Conservation (phyloP, 2,329 filamentous ascomycete genomes). For the Fusarium armeniacum region DNA sequence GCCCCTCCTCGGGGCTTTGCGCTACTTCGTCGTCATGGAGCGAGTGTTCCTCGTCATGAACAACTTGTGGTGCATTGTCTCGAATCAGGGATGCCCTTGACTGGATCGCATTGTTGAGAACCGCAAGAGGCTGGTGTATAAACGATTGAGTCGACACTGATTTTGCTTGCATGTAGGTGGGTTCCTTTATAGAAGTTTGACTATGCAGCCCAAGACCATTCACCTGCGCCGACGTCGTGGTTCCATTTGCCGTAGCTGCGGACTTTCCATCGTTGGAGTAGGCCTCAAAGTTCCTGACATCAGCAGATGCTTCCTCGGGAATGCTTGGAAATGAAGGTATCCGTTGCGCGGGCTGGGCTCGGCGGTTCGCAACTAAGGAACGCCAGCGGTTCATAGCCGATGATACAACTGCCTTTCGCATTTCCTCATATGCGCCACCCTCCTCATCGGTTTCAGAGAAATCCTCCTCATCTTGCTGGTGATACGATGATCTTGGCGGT, state of each 20-base stretch:
- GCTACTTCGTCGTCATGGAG: conserved; percentile 11
- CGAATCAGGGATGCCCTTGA: conserved; percentile 27
- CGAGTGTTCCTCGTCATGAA: conserved; percentile 6
- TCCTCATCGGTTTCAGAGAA: conserved; percentile 31
- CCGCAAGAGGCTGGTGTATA: conserved; percentile 22
- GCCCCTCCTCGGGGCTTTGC: conserved; percentile 9
- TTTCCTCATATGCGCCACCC: conserved; percentile 32
- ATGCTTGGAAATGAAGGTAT: conserved; percentile 32
- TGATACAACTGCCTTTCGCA: conserved; percentile 43
- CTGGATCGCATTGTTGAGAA: conserved; percentile 22
- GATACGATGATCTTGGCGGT: conserved; percentile 6
- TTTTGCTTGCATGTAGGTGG: background rate
- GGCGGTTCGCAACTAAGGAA: conserved; percentile 38
- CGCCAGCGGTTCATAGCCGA: conserved; percentile 47
- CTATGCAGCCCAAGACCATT: conserved; percentile 25
- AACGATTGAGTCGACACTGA: conserved; percentile 29
- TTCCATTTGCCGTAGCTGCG: conserved; percentile 11
- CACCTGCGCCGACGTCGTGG: conserved; percentile 7
- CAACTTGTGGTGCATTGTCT: background rate
- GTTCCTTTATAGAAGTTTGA: conserved; percentile 24
- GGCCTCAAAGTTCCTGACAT: conserved; percentile 33
- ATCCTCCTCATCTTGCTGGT: conserved; percentile 18
- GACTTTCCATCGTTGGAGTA: conserved; percentile 23
- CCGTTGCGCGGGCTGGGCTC: conserved; percentile 23
- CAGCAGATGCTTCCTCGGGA: conserved; percentile 30